Conservation (phyloP, 352 stramenopile genomes). For the Phytophthora macrochlamydospora region DNA sequence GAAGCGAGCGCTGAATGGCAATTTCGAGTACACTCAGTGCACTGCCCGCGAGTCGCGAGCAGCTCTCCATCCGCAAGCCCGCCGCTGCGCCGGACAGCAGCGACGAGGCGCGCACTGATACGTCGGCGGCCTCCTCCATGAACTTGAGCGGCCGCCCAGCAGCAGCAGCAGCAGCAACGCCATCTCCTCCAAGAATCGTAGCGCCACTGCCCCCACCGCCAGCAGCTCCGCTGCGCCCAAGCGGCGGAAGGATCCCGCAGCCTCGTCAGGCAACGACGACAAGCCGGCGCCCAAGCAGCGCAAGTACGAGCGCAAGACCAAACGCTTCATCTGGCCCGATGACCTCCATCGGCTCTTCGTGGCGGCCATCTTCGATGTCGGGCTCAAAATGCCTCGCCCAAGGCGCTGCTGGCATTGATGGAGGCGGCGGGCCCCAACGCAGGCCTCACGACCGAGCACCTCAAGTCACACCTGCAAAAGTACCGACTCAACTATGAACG, state of each 20-base stretch:
- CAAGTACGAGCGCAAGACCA: conserved; percentile 90
- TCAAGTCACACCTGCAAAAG: conserved; percentile 91
- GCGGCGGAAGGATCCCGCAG: conserved; percentile 24
- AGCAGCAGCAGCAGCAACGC: conserved; percentile 14
- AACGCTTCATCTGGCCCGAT: conserved; percentile 89
- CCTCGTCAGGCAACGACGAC: conserved; percentile 2
- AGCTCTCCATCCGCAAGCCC: conserved; percentile 28
- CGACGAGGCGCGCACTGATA: conserved; percentile 44
- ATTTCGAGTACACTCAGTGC: conserved; percentile 14
- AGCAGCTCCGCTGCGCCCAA: conserved; percentile 11
- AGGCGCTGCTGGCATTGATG: conserved; percentile 82
- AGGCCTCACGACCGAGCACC: conserved; percentile 84
- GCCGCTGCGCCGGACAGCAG: conserved; percentile 34
- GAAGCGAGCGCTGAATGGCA: conserved; percentile 32
- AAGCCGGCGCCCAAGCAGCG: conserved; percentile 51
- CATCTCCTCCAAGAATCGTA: conserved; percentile 9
- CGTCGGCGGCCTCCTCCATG: conserved; percentile 39
- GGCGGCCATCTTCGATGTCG: conserved; percentile 88
- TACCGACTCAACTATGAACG: conserved; percentile 90
- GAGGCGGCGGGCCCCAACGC: conserved; percentile 50
- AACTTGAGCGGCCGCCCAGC: conserved; percentile 21
- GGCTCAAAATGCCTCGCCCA: conserved; percentile 89
- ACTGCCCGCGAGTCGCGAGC: conserved; percentile 20
- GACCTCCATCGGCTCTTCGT: conserved; percentile 90
- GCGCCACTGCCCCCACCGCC: not conserved